Base-by-base conservation (phyloP, 2,329 filamentous ascomycete genomes). In the Claviceps fusiformis region DNA sequence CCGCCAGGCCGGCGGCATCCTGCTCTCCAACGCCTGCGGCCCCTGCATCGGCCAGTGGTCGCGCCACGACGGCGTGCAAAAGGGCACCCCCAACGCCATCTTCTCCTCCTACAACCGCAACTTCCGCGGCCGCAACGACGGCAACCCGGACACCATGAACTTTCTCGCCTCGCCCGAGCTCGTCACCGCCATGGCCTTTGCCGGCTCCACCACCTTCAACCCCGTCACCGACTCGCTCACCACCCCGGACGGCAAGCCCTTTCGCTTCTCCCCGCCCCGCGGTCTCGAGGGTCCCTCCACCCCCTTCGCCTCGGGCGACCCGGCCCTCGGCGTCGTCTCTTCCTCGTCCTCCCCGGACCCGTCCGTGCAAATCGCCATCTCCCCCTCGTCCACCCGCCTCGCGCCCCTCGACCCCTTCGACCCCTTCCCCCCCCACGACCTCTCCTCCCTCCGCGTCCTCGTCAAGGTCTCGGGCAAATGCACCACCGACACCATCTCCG, bases 21-120 rank as follows among this genome's bases (percentile, higher is more conserved):
- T 98, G 31, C 81, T 98, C 51, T 92, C 93, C 52, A 98, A 97
- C 70, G 93, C 93, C 43, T 98, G 93, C 65, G 93, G 87, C 3
- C 89, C 89, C 37, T 95, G 91, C 68, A 95, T 95, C 62, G 91
- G 92, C 1, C 90, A 95, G 72, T 98, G 93, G 93, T 88, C 87
- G 67, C 85, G 93, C 56, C 92, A 88, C 19, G 93, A 97, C 66
- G 87, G 84, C 27, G 81, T 95, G 19, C 70, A 74, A 57, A 95
- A 95, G 74, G 91, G 90, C 59, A 88, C 91, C 56, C 76, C 82
- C 54, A 98, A 98, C 67, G 93, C 93, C 59, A 97, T 98, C 64
- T 82, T 98, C 65, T 92, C 90, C 10, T 96, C 91, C 0, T 98
- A 96, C 76, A 98, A 98, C 79, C 88, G 93, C 58, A 98, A 98